Percentiles rank a stretch among this genome's conserved stretches.
Evolutionary conservation across 208 protist species (phyloP).

Genomic region (Naegleria fowleri): DNA sequence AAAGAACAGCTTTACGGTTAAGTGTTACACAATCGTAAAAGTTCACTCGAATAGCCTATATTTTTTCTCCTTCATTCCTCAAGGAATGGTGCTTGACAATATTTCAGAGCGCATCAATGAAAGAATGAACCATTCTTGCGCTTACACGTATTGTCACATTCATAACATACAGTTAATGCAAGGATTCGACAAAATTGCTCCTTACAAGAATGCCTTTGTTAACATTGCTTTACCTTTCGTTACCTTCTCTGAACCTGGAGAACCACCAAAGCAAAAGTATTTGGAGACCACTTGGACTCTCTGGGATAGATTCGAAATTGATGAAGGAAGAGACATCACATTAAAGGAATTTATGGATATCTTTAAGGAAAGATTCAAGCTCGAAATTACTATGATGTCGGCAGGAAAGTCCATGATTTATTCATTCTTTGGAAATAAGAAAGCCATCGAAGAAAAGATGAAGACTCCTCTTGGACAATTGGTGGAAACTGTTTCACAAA

Average conservation of each 20-base stretch:
- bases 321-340: conserved; percentile 81
- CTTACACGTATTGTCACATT: neutral
- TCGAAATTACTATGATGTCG: conserved; percentile 84
- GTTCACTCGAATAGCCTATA: neutral
- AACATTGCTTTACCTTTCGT: conserved; percentile 96
- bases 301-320: conserved; percentile 93
- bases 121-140: neutral
- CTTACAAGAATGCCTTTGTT: conserved; percentile 89
- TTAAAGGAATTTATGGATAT: conserved; percentile 78
- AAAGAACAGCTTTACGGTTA: neutral
- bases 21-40: neutral
- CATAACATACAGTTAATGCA: conserved; percentile 3
- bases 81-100: neutral
- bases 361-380: conserved; percentile 72
- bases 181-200: conserved; percentile 48
- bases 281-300: conserved; percentile 70
- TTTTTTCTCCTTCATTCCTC: neutral
- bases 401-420: conserved; percentile 54
- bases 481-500: conserved; percentile 42
- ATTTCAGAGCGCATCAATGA: neutral
- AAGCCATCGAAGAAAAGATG: conserved; percentile 44
- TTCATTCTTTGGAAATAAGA: conserved; percentile 42
- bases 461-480: conserved; percentile 34
- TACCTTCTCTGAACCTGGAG: conserved; percentile 87
- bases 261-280: conserved; percentile 55